Base-by-base conservation (phyloP, 176 grass and related monocot species). In the Oryza glumipatula region DNA sequence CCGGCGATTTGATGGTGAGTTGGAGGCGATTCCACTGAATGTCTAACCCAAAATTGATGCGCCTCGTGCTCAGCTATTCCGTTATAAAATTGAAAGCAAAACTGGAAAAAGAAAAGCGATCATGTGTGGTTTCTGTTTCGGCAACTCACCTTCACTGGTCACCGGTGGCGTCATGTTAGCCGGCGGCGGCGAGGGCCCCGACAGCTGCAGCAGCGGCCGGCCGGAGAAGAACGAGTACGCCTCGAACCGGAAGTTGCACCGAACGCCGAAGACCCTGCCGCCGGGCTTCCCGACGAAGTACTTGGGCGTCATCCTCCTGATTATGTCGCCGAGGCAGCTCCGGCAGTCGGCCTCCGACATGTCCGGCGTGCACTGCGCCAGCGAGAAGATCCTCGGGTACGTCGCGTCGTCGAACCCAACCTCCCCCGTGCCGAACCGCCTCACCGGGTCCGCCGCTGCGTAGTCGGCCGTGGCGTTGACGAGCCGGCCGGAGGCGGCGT, bases 301-400 rank as follows among this genome's bases (percentile, higher is more conserved):
- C 9, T 8, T 12, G 0, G 77, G 72, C 3, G 32, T 60, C 5
- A 44, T 7, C 6, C 1, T 7, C 52, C 6, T 28, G n/a, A 83
- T 76, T 13, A 91, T 58, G 7, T 26, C 32, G 4, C 86, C 52
- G 4, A 95, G 72, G 48, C 93, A 95, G 24, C 51, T 51, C 84
- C 80, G 82, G 70, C 89, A 91, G 4, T 84, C 48, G 2, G 6
- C 70, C 30, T 30, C 41, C 47, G 86, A 32, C 75, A 94, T 64
- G 74, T 91, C 87, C 46, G 86, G 89, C 5, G 75, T 87, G 87
- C 92, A 94, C 80, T 94, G 92, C 66, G 74, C 78, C 79, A 90
- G 48, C 8, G 85, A 80, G 75, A 91, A 91, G 4, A 88, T 84
- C 67, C 13, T 81, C 6, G 85, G 78, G 1, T 77, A 52, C 0